Base-by-base conservation (phyloP, 169 alveolate species). In the Eimeria maxima region DNA sequence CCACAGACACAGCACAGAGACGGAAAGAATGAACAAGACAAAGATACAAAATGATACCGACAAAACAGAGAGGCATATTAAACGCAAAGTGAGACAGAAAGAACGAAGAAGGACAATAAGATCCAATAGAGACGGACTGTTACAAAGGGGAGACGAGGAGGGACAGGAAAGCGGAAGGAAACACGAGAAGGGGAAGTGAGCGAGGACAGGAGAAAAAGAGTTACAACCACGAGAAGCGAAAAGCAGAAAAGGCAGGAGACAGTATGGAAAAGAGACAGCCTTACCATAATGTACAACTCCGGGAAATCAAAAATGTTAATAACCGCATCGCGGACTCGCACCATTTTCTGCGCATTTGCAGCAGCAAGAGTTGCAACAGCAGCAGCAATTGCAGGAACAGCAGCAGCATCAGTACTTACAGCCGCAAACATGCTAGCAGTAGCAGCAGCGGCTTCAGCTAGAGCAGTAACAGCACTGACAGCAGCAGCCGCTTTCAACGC, bases 281-380 rank as follows among this genome's bases (percentile, higher is more conserved):
- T 69, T 27, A 90, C 95, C 95, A 65, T 90, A 20, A 90, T 65
- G 73, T 90, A 90, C 63, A 90, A 57, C 42, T 65, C 88, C 1
- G 95, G 95, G 44, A 14, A 90, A 14, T 55, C 47, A 16, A 90
- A 53, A 6, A 90, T 63, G 87, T 90, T 90, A 33, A 90, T 53
- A 18, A 90, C 95, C 8, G 83, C 95, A 22, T 47, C 71, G 47
- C 81, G 63, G 44, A 90, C 76, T 55, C 78, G 47, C 74, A 71
- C 13, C 55, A 76, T 27, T 50, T 90, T 90, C 95, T 90, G 95
- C 57, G 44, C 24, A 7, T 45, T 11, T 45, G 20, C 22, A 53
- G 60, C 60, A 53, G 60, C 60, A 53, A 3, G 6, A 53, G 60
- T 14, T 11, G 60, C 60, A 53, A 14, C 60, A 11, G 60, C 10